Base-by-base conservation (phyloP, 2,329 filamentous ascomycete genomes). In the Calonectria fujianensis region DNA sequence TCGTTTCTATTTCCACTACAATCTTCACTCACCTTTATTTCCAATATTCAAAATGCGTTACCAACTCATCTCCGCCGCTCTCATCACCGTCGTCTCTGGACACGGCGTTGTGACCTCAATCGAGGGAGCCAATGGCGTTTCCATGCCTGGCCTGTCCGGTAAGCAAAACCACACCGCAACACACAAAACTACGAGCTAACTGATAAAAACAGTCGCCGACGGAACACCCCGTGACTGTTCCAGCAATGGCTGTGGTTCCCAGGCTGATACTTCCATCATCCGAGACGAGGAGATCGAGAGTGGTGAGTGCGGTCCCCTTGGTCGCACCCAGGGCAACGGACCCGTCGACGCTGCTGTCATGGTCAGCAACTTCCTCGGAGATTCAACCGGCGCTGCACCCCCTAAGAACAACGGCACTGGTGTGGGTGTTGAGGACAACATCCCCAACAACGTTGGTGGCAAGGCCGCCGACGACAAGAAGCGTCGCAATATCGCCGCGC, bases 211-310 rank as follows among this genome's bases (percentile, higher is more conserved):
- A 88, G 90, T 93, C 77, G 86, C 87, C 61, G 92, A 94, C 75
- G 92, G 92, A 80, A 94, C 92, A 75, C 93, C 92, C 66, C 91
- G 93, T 81, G 92, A 94, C 85, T 94, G 92, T 83, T 87, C 90
- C 66, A 87, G 86, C 79, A 91, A 92, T 78, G 76, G 83, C 59
- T 94, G 92, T 81, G 93, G 92, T 73, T 89, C 92, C n/a, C 90
- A 94, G 83, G 91, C 89, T 74, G 93, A 94, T 81, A 94, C 93
- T n/a, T 88, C 92, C 83, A 93, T 94, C 86, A 93, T 94, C 84
- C 90, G 92, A 48, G 84, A 90, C 74, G 84, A 86, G 16, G 92
- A 94, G 84, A 88, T 94, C 72, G 85, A 85, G 50, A 88, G 85
- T 64, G 86, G 85, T 79, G 87, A 88, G 78, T 82, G 80, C 48